Base-by-base conservation (phyloP, 345 rosid species). In the Eucalyptus decipiens region DNA sequence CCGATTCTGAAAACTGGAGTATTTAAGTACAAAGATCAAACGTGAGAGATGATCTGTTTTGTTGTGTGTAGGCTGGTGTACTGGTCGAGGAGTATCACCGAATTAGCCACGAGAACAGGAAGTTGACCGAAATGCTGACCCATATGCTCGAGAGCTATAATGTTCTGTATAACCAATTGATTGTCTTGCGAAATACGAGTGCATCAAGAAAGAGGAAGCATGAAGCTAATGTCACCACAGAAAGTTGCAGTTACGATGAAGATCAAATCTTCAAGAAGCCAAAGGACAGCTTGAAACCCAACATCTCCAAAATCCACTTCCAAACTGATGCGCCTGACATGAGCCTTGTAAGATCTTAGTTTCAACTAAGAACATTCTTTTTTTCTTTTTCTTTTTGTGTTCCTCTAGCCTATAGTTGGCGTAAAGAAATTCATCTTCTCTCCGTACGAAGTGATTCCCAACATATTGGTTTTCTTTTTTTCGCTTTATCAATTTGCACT, bases 291-390 rank as follows among this genome's bases (percentile, higher is more conserved):
- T 58, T 85, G 87, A 95, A 92, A 89, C 40, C 93, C 30, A 92
- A 90, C 80, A 87, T 92, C 90, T 94, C 95, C 6, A 93, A 93
- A 42, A 88, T 89, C 45, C 93, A 65, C 72, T 88, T 90, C 16
- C 91, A 90, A 80, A 89, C 96, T 51, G 90, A 88, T 92, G 88
- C 93, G n/a, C 93, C 97, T 17, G 95, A 95, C 90, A 86, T 93
- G 67, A 94, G 95, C 94, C 92, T 96, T 85, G 99, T 97, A 91
- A 91, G 96, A 76, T 40, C 47, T 76, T 37, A 76, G 47, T 21
- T 76, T 76, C 47, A 21, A 40, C 30, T 19, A 26, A 40, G 28
- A 40, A 21, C 15, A 5, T 40, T 67, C 8, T 67, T 32, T n/a
- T 67, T 17, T 37, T 72, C 4, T 37, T 16, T 15, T 7, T 49